phyloP scores from a whole-genome alignment of 257 asterid genomes.

The Nemophila menziesii region DNA sequence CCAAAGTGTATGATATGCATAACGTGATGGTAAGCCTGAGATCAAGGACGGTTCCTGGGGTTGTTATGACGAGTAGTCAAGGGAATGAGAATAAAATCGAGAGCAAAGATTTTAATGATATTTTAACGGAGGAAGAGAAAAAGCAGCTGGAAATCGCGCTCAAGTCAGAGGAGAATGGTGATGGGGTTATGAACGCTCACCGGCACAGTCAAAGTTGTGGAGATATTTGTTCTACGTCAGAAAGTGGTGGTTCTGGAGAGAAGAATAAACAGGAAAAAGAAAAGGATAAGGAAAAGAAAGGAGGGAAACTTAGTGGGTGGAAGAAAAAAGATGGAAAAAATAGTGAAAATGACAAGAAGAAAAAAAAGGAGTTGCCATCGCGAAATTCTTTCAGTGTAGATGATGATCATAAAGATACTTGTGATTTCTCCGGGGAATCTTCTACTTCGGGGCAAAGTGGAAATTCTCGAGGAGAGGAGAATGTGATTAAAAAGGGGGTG shows the following conservation, averaged over 20 bases:
- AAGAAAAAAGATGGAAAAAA: neutral
- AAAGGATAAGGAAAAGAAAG: neutral
- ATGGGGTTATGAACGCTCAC: neutral
- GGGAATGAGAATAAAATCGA: conserved; percentile 2
- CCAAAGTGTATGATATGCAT: conserved; percentile 6
- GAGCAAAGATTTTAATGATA: conserved; percentile 1
- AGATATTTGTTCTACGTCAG: too few species aligned
- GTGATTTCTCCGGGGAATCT: neutral
- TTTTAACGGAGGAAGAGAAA: conserved; percentile 4
- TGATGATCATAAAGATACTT: neutral
- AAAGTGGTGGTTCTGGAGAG: neutral
- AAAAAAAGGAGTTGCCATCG: neutral
- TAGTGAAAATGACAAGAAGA: neutral
- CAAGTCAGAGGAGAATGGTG: neutral
- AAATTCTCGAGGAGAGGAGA: neutral
- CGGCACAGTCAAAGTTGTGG: neutral
- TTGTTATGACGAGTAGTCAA: neutral
- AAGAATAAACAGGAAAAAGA: neutral
- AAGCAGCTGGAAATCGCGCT: conserved; percentile 4
- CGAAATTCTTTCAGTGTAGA: neutral
- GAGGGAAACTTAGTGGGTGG: conserved; percentile 1
- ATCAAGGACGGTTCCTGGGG: conserved; percentile 6
- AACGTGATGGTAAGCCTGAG: conserved; percentile 1
- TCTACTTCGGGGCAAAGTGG: neutral
- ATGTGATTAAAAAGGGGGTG: neutral